A percentile compares a stretch with the other conserved stretches of the same genome.
These are phyloP conservation scores for Colletotrichum viniferum DNA, from an alignment of 2,329 filamentous ascomycete genomes.

Conservation along the genomic window DNA sequence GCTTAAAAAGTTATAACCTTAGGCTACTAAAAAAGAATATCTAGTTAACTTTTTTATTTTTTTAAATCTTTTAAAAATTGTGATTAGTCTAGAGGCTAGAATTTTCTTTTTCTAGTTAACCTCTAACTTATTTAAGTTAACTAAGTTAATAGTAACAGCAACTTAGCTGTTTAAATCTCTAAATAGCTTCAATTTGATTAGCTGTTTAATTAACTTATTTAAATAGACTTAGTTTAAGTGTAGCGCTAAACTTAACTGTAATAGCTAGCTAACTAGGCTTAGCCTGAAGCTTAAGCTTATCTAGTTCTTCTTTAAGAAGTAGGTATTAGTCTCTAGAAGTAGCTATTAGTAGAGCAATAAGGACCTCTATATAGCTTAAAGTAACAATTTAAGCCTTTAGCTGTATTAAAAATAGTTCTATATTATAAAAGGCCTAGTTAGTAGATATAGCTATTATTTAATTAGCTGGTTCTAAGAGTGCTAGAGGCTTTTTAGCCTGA, in stretches of 20 bases:
- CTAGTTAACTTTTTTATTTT: too few species aligned
- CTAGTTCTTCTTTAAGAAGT: not conserved
- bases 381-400: not conserved
- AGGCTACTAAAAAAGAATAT: too few species aligned
- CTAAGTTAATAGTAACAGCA: too few species aligned
- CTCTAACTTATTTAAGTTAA: too few species aligned
- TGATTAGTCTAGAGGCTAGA: too few species aligned
- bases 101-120: too few species aligned
- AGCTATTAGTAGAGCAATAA: not conserved
- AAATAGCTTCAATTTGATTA: too few species aligned
- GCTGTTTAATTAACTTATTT: too few species aligned
- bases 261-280: not conserved
- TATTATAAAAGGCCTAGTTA: not conserved
- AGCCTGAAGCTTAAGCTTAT: not conserved
- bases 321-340: not conserved
- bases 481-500: not conserved
- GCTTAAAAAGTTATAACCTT: too few species aligned
- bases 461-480: not conserved
- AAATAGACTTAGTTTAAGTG: too few species aligned
- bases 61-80: too few species aligned
- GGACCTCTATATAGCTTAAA: not conserved
- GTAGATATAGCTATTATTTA: not conserved
- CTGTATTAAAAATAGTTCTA: not conserved
- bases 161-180: too few species aligned
- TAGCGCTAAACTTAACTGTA: not conserved